These are phyloP conservation scores for Fusarium pseudograminearum DNA, from an alignment of 2,329 filamentous ascomycete genomes.

Conservation along the genomic window DNA sequence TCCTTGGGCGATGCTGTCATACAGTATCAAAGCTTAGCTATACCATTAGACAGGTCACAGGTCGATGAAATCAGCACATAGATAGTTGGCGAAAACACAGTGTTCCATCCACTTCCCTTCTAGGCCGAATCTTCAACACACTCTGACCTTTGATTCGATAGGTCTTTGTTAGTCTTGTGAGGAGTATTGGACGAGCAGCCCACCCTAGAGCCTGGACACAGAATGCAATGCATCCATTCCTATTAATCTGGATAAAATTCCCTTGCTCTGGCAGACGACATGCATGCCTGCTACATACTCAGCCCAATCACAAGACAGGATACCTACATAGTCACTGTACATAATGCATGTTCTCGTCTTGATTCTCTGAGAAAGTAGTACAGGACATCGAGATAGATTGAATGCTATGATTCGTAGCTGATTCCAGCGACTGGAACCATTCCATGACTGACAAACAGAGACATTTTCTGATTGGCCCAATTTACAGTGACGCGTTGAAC, in stretches of 20 bases:
- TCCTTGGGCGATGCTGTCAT: constrained; percentile 1
- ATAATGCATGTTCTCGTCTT: not conserved
- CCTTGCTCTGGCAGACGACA: constrained; percentile 5
- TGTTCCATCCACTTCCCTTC: constrained; percentile 33
- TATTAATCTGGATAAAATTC: constrained; percentile 21
- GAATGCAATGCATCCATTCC: not conserved
- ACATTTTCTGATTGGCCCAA: constrained; percentile 15
- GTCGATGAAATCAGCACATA: constrained; percentile 24
- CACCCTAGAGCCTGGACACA: constrained; percentile 39
- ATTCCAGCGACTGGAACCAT: constrained; percentile 1
- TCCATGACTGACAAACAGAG: not conserved
- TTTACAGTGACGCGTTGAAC: constrained; percentile 24
- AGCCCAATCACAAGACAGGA: not conserved
- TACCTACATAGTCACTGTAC: not conserved
- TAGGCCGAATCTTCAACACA: constrained; percentile 18
- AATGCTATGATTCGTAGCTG: constrained; percentile 20
- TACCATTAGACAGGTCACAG: not conserved
- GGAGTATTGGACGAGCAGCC: constrained; percentile 19
- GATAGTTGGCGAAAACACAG: constrained; percentile 18
- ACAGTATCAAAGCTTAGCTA: constrained; percentile 1
- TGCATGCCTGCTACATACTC: constrained; percentile 16
- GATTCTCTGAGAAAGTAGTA: not conserved
- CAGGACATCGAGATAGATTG: constrained; percentile 4
- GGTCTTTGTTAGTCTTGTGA: constrained; percentile 13
- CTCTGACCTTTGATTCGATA: constrained; percentile 17